A percentile compares a stretch with the other conserved stretches of the same genome.
Evolutionary conservation across 441 rosid genomes (phyloP).

Genomic region (Codiaeum variegatum): DNA sequence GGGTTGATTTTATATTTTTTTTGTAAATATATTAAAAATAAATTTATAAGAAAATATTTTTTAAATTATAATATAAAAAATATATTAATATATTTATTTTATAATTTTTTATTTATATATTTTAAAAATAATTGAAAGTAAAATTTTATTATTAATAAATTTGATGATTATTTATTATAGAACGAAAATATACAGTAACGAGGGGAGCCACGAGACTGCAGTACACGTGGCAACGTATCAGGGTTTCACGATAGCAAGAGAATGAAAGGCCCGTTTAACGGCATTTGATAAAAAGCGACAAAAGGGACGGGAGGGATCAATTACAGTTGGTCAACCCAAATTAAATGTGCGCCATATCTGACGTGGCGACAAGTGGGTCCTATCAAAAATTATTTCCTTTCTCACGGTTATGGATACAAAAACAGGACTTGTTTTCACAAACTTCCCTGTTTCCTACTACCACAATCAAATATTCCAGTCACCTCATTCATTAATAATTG

Average conservation of each 20-base stretch:
- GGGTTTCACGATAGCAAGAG: slow-evolving; percentile 27
- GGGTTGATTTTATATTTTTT: too few species aligned
- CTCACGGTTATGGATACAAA: neutral
- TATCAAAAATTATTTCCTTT: slow-evolving; percentile 5
- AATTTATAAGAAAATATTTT: too few species aligned
- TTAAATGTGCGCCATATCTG: slow-evolving; percentile 26
- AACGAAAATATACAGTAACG: slow-evolving; percentile 25
- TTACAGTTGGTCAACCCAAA: slow-evolving; percentile 43
- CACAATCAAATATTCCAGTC: slow-evolving; percentile 14
- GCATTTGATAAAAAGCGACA: slow-evolving; percentile 30
- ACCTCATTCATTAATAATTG: neutral
- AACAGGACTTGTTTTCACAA: neutral
- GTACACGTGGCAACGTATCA: slow-evolving; percentile 37
- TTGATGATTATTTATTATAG: too few species aligned
- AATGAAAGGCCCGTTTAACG: slow-evolving; percentile 5
- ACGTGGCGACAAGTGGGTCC: slow-evolving; percentile 48
- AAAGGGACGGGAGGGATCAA: slow-evolving; percentile 20
- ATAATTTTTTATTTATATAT: too few species aligned
- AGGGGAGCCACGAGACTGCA: slow-evolving; percentile 31
- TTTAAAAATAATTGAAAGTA: too few species aligned
- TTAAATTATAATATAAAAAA: too few species aligned
- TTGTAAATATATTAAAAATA: too few species aligned
- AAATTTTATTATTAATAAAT: too few species aligned
- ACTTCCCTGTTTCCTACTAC: neutral
- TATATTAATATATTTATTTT: too few species aligned